Base-by-base conservation (phyloP, 768 basidiomycete genomes). In the Kwoniella sp. region DNA sequence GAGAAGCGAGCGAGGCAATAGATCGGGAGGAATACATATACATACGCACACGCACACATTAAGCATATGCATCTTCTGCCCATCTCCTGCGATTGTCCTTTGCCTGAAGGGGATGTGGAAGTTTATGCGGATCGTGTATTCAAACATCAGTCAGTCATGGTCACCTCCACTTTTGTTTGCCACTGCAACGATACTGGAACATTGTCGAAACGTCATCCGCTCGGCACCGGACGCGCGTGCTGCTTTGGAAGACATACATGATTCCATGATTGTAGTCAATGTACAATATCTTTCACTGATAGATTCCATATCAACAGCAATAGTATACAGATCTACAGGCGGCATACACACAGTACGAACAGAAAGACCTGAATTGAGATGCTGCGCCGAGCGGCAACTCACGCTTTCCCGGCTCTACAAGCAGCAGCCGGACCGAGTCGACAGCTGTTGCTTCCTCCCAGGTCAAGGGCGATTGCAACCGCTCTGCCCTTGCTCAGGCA, bases 1-100 rank as follows among this genome's bases (percentile, higher is more conserved):
- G 64, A 61, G 59, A 69, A 61, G 59, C 54, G 68, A 26, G 25
- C 68, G 26, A 53, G 67, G 29, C 67, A 63, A 31, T 68, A 68
- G 62, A 55, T 41, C 41, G 4, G 41, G 20, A 17, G 41, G 9
- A 45, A 9, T 45, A 17, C 20, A 45, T n/a, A n/a, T n/a, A n/a
- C n/a, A n/a, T n/a, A n/a, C n/a, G n/a, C n/a, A n/a, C n/a, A n/a
- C n/a, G n/a, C 41, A 17, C 41, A 45, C 41, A 45, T 45, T 37
- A 11, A 45, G 41, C 41, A 45, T 45, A 45, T 45, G 41, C 41
- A 45, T 45, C 41, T 45, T 45, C n/a, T 20, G 41, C 41, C 15
- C 41, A 3, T 11, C 41, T 45, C 41, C n/a, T n/a, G n/a, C n/a
- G n/a, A n/a, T n/a, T n/a, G n/a, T n/a, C n/a, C n/a, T n/a, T n/a